phyloP scores from a whole-genome alignment of 257 asterid species.

The Nicotiana attenuata region DNA sequence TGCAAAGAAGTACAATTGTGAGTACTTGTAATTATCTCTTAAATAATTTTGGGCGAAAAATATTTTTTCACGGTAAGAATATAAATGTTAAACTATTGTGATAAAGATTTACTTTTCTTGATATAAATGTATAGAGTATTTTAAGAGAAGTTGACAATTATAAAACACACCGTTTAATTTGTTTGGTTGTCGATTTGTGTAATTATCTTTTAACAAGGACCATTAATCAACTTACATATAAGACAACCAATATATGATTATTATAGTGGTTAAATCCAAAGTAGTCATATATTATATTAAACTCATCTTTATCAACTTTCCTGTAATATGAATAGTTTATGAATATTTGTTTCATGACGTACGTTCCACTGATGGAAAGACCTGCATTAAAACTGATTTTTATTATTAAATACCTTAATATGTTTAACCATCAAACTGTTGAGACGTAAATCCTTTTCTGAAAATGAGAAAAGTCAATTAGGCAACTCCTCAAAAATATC shows the following conservation, averaged over 20 bases:
- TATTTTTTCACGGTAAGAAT: too few species aligned
- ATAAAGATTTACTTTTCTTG: too few species aligned
- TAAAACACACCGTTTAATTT: background rate
- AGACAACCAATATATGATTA: background rate
- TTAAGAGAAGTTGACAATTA: background rate
- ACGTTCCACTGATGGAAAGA: conserved; percentile 2
- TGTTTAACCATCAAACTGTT: background rate
- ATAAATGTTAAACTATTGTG: too few species aligned
- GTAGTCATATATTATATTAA: background rate
- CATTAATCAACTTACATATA: background rate
- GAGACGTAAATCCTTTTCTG: background rate
- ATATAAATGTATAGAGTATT: too few species aligned
- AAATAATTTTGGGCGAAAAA: too few species aligned
- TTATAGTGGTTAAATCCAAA: background rate
- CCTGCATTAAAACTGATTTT: background rate
- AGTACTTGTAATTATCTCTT: too few species aligned
- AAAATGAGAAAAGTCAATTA: background rate
- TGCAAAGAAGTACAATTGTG: too few species aligned
- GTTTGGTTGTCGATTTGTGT: background rate
- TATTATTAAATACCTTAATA: background rate
- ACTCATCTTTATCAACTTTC: background rate
- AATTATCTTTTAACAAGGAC: background rate
- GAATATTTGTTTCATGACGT: background rate
- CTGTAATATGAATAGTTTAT: background rate
- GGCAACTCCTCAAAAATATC: background rate